A percentile compares a stretch with the other conserved stretches of the same genome.
Conservation (phyloP, 2,329 filamentous ascomycete genomes). For the Tothia fuscella region DNA sequence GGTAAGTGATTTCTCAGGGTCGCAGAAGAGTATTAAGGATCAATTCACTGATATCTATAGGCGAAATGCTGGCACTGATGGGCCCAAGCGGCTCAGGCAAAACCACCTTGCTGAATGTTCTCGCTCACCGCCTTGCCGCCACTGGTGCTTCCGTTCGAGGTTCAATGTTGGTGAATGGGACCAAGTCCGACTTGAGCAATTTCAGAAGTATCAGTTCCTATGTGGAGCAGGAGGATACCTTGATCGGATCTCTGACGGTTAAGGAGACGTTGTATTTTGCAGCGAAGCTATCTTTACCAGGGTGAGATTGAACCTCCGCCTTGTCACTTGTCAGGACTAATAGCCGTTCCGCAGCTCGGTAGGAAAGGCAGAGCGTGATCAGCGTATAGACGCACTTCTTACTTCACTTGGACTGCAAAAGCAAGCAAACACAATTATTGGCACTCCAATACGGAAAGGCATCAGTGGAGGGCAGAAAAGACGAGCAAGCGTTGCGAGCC, state of each 20-base stretch:
- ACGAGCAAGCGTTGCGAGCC: conserved; percentile 65
- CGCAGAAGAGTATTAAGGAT: conserved; percentile 6
- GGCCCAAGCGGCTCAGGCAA: conserved; percentile 64
- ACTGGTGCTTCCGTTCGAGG: conserved; percentile 43
- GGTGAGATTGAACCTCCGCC: conserved; percentile 26
- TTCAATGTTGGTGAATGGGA: conserved; percentile 52
- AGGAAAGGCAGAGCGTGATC: conserved; percentile 44
- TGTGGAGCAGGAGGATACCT: conserved; percentile 79
- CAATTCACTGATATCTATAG: too few relatives aligned
- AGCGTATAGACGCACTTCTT: conserved; percentile 55
- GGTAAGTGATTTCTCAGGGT: conserved; percentile 20
- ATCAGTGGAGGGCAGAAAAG: conserved; percentile 79
- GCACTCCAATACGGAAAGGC: conserved; percentile 72
- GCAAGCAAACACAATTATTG: conserved; percentile 61
- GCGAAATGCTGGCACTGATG: conserved; percentile 69
- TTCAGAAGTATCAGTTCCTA: conserved; percentile 61
- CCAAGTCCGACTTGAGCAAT: conserved; percentile 35
- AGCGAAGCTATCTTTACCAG: conserved; percentile 46
- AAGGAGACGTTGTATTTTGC: conserved; percentile 70
- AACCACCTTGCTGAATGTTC: conserved; percentile 70
- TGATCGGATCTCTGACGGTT: conserved; percentile 71
- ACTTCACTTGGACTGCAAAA: conserved; percentile 59
- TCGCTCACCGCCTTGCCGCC: conserved; percentile 50
- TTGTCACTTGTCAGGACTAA: too few relatives aligned
- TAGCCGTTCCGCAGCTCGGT: too few relatives aligned